Evolutionary conservation across 2,329 filamentous ascomycete species (phyloP).

Genomic region (Mollisiaceae sp.): DNA sequence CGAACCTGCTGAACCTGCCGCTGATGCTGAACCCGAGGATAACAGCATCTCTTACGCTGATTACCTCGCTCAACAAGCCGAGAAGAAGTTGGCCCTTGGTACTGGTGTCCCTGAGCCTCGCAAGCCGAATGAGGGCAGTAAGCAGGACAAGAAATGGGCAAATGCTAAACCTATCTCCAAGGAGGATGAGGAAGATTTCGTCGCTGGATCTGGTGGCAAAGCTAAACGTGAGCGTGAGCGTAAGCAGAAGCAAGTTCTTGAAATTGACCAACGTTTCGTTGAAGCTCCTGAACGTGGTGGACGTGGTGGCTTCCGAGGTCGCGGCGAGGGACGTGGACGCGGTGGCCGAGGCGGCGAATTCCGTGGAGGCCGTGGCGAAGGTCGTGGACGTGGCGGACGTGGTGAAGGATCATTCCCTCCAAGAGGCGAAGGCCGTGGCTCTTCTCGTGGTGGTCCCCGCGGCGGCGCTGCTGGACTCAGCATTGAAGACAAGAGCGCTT

Average conservation of each 20-base stretch:
- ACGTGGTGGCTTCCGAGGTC: slow-evolving; percentile 50
- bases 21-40: slow-evolving; percentile 61
- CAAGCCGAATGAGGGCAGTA: slow-evolving; percentile 90
- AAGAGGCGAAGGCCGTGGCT: slow-evolving; percentile 52
- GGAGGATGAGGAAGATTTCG: slow-evolving; percentile 74
- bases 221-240: slow-evolving; percentile 83
- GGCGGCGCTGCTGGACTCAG: slow-evolving; percentile 48
- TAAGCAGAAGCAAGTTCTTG: slow-evolving; percentile 88
- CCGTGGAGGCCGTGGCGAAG: slow-evolving; percentile 45
- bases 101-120: slow-evolving; percentile 73
- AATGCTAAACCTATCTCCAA: slow-evolving; percentile 75
- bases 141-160: slow-evolving; percentile 91
- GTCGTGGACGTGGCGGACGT: slow-evolving; percentile 54
- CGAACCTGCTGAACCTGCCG: slow-evolving; percentile 44
- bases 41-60: slow-evolving; percentile 90
- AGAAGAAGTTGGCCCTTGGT: slow-evolving; percentile 77
- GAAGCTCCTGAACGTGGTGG: slow-evolving; percentile 65
- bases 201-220: slow-evolving; percentile 77
- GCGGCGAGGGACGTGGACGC: slow-evolving; percentile 56
- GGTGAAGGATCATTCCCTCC: slow-evolving; percentile 58
- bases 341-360: slow-evolving; percentile 50
- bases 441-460: slow-evolving; percentile 48
- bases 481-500: slow-evolving; percentile 55
- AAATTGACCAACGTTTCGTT: slow-evolving; percentile 84
- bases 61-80: slow-evolving; percentile 78